Percentiles rank a stretch among this genome's conserved stretches.
These are phyloP conservation scores for Cladosporium sphaerospermum DNA, from an alignment of 2,329 filamentous ascomycete genomes.

Conservation along the genomic window DNA sequence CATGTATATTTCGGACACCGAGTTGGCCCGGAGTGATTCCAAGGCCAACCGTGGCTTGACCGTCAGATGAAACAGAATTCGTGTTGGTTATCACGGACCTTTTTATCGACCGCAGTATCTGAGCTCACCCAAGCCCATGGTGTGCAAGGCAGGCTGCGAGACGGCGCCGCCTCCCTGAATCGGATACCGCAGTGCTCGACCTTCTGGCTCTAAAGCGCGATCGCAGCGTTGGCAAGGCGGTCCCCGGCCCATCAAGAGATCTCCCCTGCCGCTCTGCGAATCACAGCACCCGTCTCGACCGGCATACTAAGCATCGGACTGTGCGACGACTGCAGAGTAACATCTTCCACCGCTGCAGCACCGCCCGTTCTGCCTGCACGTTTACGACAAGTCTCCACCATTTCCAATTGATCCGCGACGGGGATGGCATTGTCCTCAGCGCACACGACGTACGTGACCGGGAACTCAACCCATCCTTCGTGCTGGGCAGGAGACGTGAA, in stretches of 20 bases:
- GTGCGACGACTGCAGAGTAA: conserved; percentile 14
- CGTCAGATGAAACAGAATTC: too few species aligned
- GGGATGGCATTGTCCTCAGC: conserved; percentile 14
- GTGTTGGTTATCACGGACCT: too few species aligned
- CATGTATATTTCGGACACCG: too few species aligned
- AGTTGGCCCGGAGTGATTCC: too few species aligned
- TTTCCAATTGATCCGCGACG: not conserved
- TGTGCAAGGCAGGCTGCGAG: too few species aligned
- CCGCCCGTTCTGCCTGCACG: not conserved
- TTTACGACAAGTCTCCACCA: conserved; percentile 9
- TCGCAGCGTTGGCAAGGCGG: too few species aligned
- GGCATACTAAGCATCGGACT: conserved; percentile 18
- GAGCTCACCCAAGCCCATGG: too few species aligned
- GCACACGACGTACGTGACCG: conserved; percentile 16
- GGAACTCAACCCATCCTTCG: conserved; percentile 15
- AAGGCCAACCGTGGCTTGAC: too few species aligned
- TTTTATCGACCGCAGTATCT: too few species aligned
- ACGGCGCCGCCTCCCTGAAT: too few species aligned
- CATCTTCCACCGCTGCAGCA: conserved; percentile 2
- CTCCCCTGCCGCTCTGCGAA: conserved; percentile 1
- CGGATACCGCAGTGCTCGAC: too few species aligned
- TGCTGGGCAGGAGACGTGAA: conserved; percentile 11
- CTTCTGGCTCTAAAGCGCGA: too few species aligned
- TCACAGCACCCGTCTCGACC: conserved; percentile 11
- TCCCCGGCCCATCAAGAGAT: not conserved